Base-by-base conservation (phyloP, 805 yeast genomes). In the Metschnikowia aberdeeniae region DNA sequence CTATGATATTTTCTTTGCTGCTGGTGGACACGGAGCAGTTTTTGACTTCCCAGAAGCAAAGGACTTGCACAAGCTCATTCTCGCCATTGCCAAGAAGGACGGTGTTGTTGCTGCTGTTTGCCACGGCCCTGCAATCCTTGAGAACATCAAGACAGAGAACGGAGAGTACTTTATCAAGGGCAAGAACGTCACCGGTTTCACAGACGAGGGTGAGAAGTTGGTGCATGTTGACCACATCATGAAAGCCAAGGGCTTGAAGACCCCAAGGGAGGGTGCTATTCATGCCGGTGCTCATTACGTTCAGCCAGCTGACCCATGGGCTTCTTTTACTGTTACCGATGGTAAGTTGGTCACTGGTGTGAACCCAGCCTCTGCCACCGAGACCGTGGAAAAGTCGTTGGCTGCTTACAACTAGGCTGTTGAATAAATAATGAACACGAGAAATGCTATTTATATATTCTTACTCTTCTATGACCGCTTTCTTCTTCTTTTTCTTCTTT, bases 41-140 rank as follows among this genome's bases (percentile, higher is more conserved):
- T 78, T 72, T 51, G 88, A 82, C 59, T 80, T 70, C 62, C 82
- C 82, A 36, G 65, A 59, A 3, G 83, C 84, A 12, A 61, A 57
- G 5, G 69, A 58, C 13, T 62, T 81, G 43, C 79, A 75, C 44
- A 49, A 58, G 20, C 46, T 77, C 35, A 82, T 80, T 17, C 61
- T 66, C 26, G 62, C 66, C 19, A 72, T 81, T 40, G 78, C 75
- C 57, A 64, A 62, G 28, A 61, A 72, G 17, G 78, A 76, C 33
- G 86, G 85, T 40, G 73, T 80, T 33, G 73, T 82, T 20, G 62
- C 80, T 35, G 84, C 86, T 12, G 86, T 82, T 7, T 82, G 88
- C 61, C 86, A 82, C 53, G 88, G 85, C 6, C 84, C 84, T n/a
- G 71, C 73, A 19, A 70, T 81, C 49, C 76, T 82, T 48, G 76